These are phyloP conservation scores for Colletotrichum sidae DNA, from an alignment of 2,329 filamentous ascomycete genomes.

Conservation along the genomic window DNA sequence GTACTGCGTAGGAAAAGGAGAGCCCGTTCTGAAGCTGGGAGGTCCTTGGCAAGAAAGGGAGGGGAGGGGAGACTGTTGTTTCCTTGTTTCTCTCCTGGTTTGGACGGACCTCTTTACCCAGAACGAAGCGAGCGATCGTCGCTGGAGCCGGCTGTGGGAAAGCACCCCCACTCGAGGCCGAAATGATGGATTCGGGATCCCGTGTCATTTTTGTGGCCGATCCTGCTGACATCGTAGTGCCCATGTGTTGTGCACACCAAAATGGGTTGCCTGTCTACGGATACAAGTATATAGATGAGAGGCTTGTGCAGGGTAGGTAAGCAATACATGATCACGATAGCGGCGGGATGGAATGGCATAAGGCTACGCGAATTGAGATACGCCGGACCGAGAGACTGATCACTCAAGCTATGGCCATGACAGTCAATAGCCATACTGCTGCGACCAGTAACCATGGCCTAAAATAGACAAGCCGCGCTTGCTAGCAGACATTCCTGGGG, in stretches of 20 bases:
- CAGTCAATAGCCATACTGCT: constrained; percentile 6
- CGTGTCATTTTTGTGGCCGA: constrained; percentile 4
- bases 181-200: constrained; percentile 29
- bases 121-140: constrained; percentile 19
- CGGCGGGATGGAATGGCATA: constrained; percentile 3
- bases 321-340: neutral
- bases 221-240: neutral
- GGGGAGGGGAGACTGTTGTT: constrained; percentile 1
- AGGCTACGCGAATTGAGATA: constrained; percentile 22
- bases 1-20: constrained; percentile 19
- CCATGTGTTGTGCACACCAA: neutral
- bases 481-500: constrained; percentile 10
- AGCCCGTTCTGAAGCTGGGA: constrained; percentile 25
- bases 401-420: constrained; percentile 12
- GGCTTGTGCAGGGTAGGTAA: neutral
- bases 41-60: constrained; percentile 10
- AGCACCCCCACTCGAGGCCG: constrained; percentile 16
- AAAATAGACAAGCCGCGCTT: constrained; percentile 19
- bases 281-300: neutral
- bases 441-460: neutral
- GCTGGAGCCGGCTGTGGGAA: constrained; percentile 7
- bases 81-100: constrained; percentile 30
- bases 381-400: neutral
- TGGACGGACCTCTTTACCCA: constrained; percentile 20
- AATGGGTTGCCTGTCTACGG: too few species aligned